Percentiles rank a stretch among this genome's conserved stretches.
phyloP scores from a whole-genome alignment of 352 stramenopile species.

The Pythium utonaiense region DNA sequence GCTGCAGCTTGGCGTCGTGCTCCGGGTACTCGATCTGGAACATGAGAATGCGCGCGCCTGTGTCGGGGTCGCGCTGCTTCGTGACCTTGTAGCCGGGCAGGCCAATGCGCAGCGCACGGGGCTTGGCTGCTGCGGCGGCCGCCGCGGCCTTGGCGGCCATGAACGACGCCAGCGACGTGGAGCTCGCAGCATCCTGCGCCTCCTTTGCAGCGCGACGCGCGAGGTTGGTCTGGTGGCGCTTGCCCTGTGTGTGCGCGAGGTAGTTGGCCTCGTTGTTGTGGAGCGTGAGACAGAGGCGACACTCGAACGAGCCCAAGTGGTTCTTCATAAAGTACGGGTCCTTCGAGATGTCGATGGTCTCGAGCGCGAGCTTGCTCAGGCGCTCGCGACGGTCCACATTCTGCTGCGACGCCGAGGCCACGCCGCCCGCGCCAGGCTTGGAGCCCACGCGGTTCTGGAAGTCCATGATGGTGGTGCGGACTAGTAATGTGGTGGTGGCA shows the following conservation, averaged over 20 bases:
- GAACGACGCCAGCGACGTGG: conserved; percentile 39
- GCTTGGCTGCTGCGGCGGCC: conserved; percentile 38
- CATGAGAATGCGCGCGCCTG: conserved; percentile 79
- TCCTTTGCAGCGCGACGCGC: conserved; percentile 88
- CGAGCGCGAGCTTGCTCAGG: conserved; percentile 95
- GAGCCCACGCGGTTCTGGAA: conserved; percentile 85
- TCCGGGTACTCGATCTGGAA: conserved; percentile 98
- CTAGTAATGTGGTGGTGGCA: too few species aligned
- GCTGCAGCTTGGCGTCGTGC: conserved; percentile 91
- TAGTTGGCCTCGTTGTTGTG: conserved; percentile 99
- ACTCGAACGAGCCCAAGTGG: conserved; percentile 98
- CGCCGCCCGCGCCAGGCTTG: conserved; percentile 74
- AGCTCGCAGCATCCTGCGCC: conserved; percentile 49
- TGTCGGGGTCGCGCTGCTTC: conserved; percentile 90
- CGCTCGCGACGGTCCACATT: conserved; percentile 95
- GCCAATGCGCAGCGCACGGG: conserved; percentile 93
- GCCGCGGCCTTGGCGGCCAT: conserved; percentile 41
- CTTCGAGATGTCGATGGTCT: conserved; percentile 98
- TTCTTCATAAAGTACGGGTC: conserved; percentile 99
- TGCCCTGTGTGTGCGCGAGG: conserved; percentile 98
- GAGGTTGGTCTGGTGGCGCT: conserved; percentile 98
- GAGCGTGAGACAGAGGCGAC: conserved; percentile 98
- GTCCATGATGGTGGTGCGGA: too few species aligned
- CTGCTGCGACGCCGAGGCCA: conserved; percentile 70
- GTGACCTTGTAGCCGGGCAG: conserved; percentile 97